Evolutionary conservation across 2,329 filamentous ascomycete species (phyloP).

Genomic region (Xylariaceae sp.): DNA sequence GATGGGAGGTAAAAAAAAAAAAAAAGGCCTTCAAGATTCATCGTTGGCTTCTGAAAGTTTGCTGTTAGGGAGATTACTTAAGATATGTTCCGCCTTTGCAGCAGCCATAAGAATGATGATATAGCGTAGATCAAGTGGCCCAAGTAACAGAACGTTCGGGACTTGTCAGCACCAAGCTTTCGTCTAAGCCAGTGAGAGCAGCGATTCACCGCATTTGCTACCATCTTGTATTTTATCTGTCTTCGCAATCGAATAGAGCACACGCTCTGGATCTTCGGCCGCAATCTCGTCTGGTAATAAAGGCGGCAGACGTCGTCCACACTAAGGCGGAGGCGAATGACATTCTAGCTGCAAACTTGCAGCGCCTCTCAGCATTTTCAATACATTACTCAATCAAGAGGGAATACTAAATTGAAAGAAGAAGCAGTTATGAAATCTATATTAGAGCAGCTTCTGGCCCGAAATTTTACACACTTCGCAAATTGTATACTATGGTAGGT

Average conservation of each 20-base stretch:
- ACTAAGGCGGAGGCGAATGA: too few species aligned
- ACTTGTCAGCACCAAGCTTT: background rate
- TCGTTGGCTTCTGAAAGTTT: background rate
- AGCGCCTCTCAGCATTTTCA: too few species aligned
- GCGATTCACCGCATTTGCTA: constrained; percentile 4
- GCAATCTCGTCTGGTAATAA: constrained; percentile 1
- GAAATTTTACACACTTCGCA: too few species aligned
- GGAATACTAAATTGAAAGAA: too few species aligned
- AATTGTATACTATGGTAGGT: too few species aligned
- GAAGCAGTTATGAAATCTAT: too few species aligned
- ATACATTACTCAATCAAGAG: too few species aligned
- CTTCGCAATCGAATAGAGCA: constrained; percentile 10
- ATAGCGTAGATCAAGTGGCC: background rate
- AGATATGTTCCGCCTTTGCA: background rate
- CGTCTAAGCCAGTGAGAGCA: constrained; percentile 2
- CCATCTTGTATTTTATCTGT: constrained; percentile 6
- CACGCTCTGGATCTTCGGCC: background rate
- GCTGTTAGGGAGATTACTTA: background rate
- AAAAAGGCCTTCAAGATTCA: background rate
- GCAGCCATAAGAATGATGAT: background rate
- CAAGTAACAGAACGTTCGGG: constrained; percentile 2
- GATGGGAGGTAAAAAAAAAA: background rate
- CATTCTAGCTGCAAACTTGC: too few species aligned
- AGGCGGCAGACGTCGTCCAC: constrained; percentile 34
- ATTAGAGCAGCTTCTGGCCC: too few species aligned